These are phyloP conservation scores for Inonotus hispidus DNA, from an alignment of 1,284 basidiomycete species.

Conservation along the genomic window DNA sequence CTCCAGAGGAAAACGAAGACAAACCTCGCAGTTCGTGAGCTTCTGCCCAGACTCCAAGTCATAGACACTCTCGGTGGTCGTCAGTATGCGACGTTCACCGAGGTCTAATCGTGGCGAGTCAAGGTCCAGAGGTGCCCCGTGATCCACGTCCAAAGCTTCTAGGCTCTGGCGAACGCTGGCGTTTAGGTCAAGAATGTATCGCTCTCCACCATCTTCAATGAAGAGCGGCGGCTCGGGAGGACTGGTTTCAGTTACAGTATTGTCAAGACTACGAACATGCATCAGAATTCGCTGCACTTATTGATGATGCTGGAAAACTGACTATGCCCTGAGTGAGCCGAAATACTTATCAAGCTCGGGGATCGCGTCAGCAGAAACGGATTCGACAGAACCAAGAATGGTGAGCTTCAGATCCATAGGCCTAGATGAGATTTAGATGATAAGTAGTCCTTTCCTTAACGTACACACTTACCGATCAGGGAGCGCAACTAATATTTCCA, in stretches of 20 bases:
- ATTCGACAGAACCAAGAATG: slow-evolving; percentile 31
- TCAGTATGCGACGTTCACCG: slow-evolving; percentile 16
- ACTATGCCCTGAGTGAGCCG: slow-evolving; percentile 40
- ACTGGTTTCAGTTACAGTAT: slow-evolving; percentile 22
- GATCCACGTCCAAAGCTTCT: slow-evolving; percentile 25
- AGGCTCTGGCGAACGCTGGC: slow-evolving; percentile 44
- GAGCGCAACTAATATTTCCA: slow-evolving; percentile 14
- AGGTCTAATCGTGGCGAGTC: background rate
- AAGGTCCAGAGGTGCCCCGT: background rate
- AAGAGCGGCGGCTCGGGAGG: slow-evolving; percentile 51
- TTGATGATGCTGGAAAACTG: slow-evolving; percentile 23
- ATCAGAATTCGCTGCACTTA: background rate
- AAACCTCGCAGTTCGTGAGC: slow-evolving; percentile 50
- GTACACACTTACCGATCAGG: slow-evolving; percentile 20
- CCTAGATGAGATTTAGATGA: slow-evolving; percentile 27
- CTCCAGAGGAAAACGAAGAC: slow-evolving; percentile 9
- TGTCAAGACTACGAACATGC: slow-evolving; percentile 17
- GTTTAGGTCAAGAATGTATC: slow-evolving; percentile 47
- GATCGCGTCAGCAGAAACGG: slow-evolving; percentile 35
- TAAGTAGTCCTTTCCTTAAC: background rate
- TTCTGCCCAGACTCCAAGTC: slow-evolving; percentile 55
- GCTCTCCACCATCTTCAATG: slow-evolving; percentile 34
- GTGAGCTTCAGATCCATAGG: slow-evolving; percentile 47
- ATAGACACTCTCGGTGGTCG: slow-evolving; percentile 38
- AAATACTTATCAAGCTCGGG: slow-evolving; percentile 39